A percentile compares a stretch with the other conserved stretches of the same genome.
Conservation (phyloP, 129 eudicot species). For the Artemisia annua region DNA sequence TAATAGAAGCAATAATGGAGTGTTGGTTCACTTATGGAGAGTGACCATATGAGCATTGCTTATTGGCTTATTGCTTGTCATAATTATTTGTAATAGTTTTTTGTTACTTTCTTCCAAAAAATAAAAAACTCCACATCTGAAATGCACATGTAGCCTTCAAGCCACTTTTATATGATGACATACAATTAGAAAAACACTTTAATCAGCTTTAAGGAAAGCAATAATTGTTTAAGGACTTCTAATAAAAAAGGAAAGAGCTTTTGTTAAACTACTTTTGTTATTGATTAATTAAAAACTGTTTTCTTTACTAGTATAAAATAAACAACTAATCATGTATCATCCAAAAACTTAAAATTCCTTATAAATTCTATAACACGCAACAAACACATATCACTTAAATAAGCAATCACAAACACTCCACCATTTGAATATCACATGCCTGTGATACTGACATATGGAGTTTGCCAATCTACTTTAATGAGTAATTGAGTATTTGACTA, state of each 20-base stretch:
- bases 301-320: no score
- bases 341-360: no score
- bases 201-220: constrained; percentile 10
- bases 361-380: no score
- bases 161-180: constrained; percentile 11
- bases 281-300: no score
- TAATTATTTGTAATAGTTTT: constrained; percentile 17
- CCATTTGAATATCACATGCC: no score
- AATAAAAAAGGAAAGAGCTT: neutral
- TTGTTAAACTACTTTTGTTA: no score
- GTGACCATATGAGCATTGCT: constrained; percentile 31
- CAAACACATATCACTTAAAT: no score
- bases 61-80: neutral
- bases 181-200: neutral
- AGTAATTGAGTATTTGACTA: no score
- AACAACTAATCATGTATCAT: no score
- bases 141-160: neutral
- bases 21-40: constrained; percentile 11
- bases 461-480: no score
- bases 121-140: neutral
- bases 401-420: no score
- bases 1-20: constrained; percentile 26
- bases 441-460: no score
- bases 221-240: neutral
- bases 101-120: constrained; percentile 10